Evolutionary conservation across 2,329 filamentous ascomycete species (phyloP).

Genomic region (Phyllosticta citriasiana): DNA sequence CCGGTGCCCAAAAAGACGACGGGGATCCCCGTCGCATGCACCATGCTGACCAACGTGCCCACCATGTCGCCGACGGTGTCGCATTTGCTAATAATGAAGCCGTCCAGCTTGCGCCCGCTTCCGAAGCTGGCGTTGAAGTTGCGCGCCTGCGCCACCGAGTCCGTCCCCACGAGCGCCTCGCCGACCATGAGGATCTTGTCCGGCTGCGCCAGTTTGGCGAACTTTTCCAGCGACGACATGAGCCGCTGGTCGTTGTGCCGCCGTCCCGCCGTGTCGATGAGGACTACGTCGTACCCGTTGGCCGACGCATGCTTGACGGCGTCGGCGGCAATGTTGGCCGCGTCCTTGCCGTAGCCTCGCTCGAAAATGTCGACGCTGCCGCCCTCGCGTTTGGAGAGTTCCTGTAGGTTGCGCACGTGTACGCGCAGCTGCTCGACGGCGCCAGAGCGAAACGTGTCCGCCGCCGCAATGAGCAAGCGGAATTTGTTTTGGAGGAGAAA

Average conservation of each 20-base stretch:
- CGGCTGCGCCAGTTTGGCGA: slow-evolving; percentile 88
- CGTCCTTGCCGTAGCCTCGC: slow-evolving; percentile 96
- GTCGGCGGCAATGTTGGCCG: slow-evolving; percentile 88
- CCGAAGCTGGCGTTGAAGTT: slow-evolving; percentile 96
- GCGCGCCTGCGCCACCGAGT: slow-evolving; percentile 87
- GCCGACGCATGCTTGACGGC: slow-evolving; percentile 72
- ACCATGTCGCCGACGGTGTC: slow-evolving; percentile 99
- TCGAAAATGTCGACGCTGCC: slow-evolving; percentile 81
- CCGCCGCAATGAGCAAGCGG: slow-evolving; percentile 85
- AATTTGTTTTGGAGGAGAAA: slow-evolving; percentile 97
- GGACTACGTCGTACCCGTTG: slow-evolving; percentile 77
- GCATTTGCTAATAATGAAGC: slow-evolving; percentile 97
- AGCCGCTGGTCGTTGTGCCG: slow-evolving; percentile 91
- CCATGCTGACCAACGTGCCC: slow-evolving; percentile 87
- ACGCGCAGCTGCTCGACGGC: slow-evolving; percentile 95
- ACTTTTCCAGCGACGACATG: slow-evolving; percentile 96
- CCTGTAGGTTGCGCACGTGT: slow-evolving; percentile 86
- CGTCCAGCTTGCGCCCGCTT: slow-evolving; percentile 67
- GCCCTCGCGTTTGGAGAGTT: slow-evolving; percentile 75
- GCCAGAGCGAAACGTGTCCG: slow-evolving; percentile 93
- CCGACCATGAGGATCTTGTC: slow-evolving; percentile 99
- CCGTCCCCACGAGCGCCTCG: slow-evolving; percentile 86
- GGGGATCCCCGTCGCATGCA: slow-evolving; percentile 92
- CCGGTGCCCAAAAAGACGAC: slow-evolving; percentile 80
- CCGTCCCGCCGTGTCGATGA: slow-evolving; percentile 92